Percentiles rank a stretch among this genome's conserved stretches.
Conservation (phyloP, 345 rosid species). For the Xanthoceras sorbifolium region DNA sequence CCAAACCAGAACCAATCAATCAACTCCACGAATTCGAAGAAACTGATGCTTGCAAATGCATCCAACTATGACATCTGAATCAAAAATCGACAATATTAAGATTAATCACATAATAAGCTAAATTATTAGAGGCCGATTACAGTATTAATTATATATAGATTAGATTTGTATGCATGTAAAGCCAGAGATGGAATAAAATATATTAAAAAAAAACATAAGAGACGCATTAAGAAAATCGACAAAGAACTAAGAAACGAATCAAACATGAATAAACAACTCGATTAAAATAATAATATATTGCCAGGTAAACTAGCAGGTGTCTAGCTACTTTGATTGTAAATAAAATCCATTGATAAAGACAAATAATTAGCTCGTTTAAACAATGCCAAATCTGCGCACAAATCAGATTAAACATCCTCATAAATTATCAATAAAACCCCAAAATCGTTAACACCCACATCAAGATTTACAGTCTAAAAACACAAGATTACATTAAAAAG, state of each 20-base stretch:
- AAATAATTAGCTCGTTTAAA: constrained; percentile 6
- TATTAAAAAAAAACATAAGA: constrained; percentile 19
- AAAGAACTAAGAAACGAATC: constrained; percentile 17
- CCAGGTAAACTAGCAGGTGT: constrained; percentile 12
- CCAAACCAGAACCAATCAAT: constrained; percentile 8
- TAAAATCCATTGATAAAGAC: constrained; percentile 24
- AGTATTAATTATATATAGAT: not conserved
- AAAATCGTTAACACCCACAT: not conserved
- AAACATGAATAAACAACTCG: constrained; percentile 19
- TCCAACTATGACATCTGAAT: not conserved
- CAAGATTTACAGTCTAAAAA: not conserved
- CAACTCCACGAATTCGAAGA: constrained; percentile 9
- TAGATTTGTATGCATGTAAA: not conserved
- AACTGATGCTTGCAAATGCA: constrained; percentile 21
- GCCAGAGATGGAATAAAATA: constrained; percentile 10
- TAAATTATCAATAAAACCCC: not conserved
- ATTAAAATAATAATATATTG: constrained; percentile 16
- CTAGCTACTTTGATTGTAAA: not conserved
- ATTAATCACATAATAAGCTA: not conserved
- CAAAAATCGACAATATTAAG: constrained; percentile 8
- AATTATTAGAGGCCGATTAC: not conserved
- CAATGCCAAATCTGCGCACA: constrained; percentile 10
- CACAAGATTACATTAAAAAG: not conserved
- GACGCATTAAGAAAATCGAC: constrained; percentile 36
- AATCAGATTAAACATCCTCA: not conserved